Base-by-base conservation (phyloP, 768 basidiomycete genomes). In the Tricholomella constricta region DNA sequence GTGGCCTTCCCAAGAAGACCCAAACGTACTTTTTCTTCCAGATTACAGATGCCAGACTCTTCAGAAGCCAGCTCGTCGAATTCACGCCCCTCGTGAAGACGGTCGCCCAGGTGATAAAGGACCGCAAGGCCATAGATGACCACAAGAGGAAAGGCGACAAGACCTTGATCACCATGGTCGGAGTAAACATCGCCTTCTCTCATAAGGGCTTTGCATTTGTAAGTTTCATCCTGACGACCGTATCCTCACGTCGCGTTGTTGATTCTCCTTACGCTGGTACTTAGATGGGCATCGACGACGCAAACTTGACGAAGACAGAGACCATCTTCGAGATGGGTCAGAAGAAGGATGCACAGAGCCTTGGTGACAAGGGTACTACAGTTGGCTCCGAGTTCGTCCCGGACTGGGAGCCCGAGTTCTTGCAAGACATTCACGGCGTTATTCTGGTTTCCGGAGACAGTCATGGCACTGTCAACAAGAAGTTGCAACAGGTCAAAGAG, bases 171-270 rank as follows among this genome's bases (percentile, higher is more conserved):
- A 72, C 69, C 20, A 61, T 79, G 51, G 65, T 65, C 11, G 78
- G 77, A 9, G 70, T 82, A 37, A 84, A 83, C 67, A 73, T 83
- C 40, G 70, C 80, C 11, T 81, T 84, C 64, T 80, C 82, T 7
- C 77, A 78, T 23, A 62, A 63, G 14, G 83, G 80, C 14, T 73
- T 83, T 34, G 58, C 37, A 2, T 67, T 70, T 65, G 78, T 79
- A 31, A 60, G 45, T 26, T 36, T 31, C 2, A 12, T 12, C 36
- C 12, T 8, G 31, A 34, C 12, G n/a, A 37, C 23, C 23, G 8
- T 6, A 29, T 17, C 32, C 1, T 40, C n/a, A 3, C 19, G 25
- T 27, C 36, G 19, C 34, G 17, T 10, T 36, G 2, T 7, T 32
- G 14, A 14, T 51, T 11, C 34, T 47, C n/a, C 23, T 54, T 7